Conservation (phyloP, 768 basidiomycete species). For the Auricularia cornea region DNA sequence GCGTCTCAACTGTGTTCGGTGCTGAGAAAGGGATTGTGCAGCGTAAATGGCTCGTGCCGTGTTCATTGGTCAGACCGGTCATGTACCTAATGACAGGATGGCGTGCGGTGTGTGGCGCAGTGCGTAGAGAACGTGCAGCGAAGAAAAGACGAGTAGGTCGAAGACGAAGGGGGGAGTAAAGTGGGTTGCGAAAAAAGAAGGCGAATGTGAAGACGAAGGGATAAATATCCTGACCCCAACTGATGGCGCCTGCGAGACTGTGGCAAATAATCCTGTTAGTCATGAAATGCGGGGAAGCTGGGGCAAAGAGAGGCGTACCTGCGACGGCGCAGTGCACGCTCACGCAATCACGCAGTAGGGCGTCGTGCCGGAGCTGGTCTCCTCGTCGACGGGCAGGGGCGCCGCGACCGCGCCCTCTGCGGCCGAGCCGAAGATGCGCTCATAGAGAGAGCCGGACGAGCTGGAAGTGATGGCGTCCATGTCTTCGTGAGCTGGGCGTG, state of each 20-base stretch:
- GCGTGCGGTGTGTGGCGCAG: no score
- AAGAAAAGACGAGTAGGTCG: no score
- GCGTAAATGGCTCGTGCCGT: no score
- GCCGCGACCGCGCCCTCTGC: neutral
- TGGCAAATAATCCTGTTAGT: neutral
- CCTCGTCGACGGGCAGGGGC: neutral
- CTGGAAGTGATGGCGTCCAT: neutral
- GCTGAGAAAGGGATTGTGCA: no score
- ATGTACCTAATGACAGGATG: no score
- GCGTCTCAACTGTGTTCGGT: no score
- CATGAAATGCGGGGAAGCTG: neutral
- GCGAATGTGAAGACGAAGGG: neutral
- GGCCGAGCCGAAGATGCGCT: neutral
- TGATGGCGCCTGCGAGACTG: neutral
- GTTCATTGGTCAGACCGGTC: no score
- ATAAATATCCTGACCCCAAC: neutral
- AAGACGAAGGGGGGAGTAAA: neutral
- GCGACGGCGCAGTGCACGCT: neutral
- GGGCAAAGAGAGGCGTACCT: neutral
- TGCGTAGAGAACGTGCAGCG: no score
- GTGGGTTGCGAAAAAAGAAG: neutral
- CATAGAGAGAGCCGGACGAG: neutral
- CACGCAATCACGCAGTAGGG: slow-evolving; percentile 1
- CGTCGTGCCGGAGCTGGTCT: neutral
- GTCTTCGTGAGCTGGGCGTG: no score